Evolutionary conservation across 1,139 yeast genomes (phyloP).

Genomic region (Zygoascus hellenicus): DNA sequence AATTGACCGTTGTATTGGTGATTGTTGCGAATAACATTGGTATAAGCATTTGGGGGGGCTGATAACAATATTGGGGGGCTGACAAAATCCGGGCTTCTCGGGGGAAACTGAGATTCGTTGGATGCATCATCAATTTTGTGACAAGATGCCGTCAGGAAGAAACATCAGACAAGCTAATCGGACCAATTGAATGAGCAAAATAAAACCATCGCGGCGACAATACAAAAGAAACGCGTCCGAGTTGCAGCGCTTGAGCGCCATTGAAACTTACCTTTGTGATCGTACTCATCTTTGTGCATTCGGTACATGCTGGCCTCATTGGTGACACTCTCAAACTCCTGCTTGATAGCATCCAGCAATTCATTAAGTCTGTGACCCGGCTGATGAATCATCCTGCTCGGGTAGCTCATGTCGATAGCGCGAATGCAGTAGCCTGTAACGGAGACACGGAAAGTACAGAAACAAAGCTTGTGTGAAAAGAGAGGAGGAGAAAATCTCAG

Average conservation of each 20-base stretch:
- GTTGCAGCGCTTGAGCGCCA: not conserved
- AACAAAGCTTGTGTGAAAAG: not conserved
- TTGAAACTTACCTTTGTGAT: conserved; percentile 50
- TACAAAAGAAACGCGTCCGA: not conserved
- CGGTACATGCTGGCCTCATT: conserved; percentile 84
- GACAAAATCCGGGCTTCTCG: too few relatives aligned
- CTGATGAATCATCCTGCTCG: conserved; percentile 22
- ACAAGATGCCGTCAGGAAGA: too few relatives aligned
- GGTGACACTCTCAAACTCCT: conserved; percentile 81
- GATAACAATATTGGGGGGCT: not conserved
- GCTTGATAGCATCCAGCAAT: conserved; percentile 84
- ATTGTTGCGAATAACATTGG: not conserved
- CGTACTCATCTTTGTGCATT: conserved; percentile 91
- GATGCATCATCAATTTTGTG: too few relatives aligned
- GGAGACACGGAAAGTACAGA: too few relatives aligned
- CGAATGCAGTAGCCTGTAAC: conserved; percentile 4
- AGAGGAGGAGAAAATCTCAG: conserved; percentile 5
- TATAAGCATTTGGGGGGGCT: too few relatives aligned
- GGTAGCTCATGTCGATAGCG: conserved; percentile 22
- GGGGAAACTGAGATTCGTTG: too few relatives aligned
- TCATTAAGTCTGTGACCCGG: conserved; percentile 49
- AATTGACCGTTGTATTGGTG: too few relatives aligned
- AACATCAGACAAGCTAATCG: not conserved
- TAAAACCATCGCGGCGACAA: not conserved
- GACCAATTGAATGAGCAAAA: not conserved